Base-by-base conservation (phyloP, 768 basidiomycete genomes). In the Mycena polygramma region DNA sequence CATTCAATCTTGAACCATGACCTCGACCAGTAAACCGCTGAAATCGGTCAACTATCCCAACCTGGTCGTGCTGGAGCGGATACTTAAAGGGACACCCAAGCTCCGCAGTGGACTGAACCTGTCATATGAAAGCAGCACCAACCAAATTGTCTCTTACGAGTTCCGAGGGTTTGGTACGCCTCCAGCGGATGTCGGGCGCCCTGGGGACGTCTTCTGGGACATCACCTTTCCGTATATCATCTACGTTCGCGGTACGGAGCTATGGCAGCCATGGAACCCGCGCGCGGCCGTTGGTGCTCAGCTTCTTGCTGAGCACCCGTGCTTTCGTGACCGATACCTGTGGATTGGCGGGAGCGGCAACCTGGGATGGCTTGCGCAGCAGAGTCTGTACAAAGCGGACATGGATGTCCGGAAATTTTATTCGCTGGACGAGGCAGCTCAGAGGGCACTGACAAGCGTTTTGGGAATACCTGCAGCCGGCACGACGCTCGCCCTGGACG, bases 201-300 rank as follows among this genome's bases (percentile, higher is more conserved):
- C 61, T 4, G 61, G 61, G 20, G 61, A 63, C 26, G 51, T 63
- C 1, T 63, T 63, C 39, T 63, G 61, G 61, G 61, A 63, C 22
- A 22, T 53, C 2, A 63, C 61, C 15, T 53, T 20, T 22, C 61
- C 49, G 6, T 63, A 53, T 14, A 61, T 61, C 10, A 9, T 63
- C 17, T 53, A 63, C n/a, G n/a, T 63, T 13, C 49, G 52, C 1
- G 24, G 39, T 0, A 2, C 4, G 3, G 13, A 43, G n/a, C 17
- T 37, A 2, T 63, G 61, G 49, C 15, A 52, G 39, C 51, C 51
- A 10, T 52, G 61, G 61, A 63, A 63, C 36, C 61, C 61, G 24
- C 36, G 41, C 5, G 61, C 61, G 39, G 52, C 61, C 3, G 39
- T 22, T 22, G 61, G 61, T 1, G 52, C 61, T 5, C 61, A 63